phyloP scores from a whole-genome alignment of 805 yeast genomes.

The Candida insectalens region DNA sequence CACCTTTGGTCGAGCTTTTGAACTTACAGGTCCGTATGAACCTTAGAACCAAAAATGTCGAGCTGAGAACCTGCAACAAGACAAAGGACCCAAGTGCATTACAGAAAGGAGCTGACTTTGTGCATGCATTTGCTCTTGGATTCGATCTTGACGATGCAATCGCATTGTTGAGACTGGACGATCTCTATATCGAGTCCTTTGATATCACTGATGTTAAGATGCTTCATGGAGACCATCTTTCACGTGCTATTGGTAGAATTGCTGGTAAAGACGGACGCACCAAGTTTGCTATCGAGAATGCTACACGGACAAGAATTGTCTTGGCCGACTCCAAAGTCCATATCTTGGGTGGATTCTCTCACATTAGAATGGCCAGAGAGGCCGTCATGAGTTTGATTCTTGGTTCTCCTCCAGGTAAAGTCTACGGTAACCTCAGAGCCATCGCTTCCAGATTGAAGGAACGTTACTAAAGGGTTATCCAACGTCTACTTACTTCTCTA shows the following conservation, averaged over 20 bases:
- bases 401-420: conserved; percentile 98
- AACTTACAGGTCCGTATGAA: conserved; percentile 96
- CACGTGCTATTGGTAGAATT: conserved; percentile 98
- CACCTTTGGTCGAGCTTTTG: conserved; percentile 90
- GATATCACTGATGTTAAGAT: conserved; percentile 97
- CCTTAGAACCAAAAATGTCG: conserved; percentile 76
- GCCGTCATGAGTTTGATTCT: conserved; percentile 89
- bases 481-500: too few species aligned
- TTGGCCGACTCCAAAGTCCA: conserved; percentile 95
- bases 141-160: conserved; percentile 96
- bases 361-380: conserved; percentile 97
- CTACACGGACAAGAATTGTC: conserved; percentile 95
- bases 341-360: conserved; percentile 93
- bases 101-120: conserved; percentile 96
- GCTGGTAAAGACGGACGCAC: conserved; percentile 99
- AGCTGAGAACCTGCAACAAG: conserved; percentile 70
- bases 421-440: conserved; percentile 92
- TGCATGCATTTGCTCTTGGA: conserved; percentile 91
- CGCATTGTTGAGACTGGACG: conserved; percentile 88
- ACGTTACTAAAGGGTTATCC: conserved; percentile 49
- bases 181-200: conserved; percentile 91
- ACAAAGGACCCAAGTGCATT: conserved; percentile 91
- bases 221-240: conserved; percentile 88
- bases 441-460: conserved; percentile 97
- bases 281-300: conserved; percentile 96